Evolutionary conservation across 2,329 filamentous ascomycete species (phyloP).

Genomic region (Hypoxylon sp.): DNA sequence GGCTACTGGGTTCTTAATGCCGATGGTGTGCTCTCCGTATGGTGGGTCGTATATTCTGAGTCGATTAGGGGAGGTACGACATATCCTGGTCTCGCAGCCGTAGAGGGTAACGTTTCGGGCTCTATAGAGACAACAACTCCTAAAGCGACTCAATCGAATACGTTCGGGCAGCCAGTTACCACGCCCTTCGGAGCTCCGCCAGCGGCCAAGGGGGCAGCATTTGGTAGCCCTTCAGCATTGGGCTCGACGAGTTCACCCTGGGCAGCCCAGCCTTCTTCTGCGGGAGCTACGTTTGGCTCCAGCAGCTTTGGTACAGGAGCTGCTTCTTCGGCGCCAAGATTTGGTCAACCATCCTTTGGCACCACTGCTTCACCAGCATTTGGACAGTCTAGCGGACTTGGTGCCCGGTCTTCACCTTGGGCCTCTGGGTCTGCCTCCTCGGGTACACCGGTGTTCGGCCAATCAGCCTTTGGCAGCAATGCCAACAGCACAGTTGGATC

Average conservation of each 20-base stretch:
- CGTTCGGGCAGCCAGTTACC: conserved; percentile 47
- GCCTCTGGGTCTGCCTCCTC: conserved; percentile 57
- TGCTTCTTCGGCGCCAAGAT: conserved; percentile 60
- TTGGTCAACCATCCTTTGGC: conserved; percentile 64
- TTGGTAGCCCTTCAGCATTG: conserved; percentile 64
- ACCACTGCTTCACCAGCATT: conserved; percentile 60
- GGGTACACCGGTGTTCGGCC: conserved; percentile 66
- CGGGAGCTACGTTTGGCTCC: conserved; percentile 61
- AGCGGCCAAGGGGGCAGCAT: conserved; percentile 58
- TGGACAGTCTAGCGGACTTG: conserved; percentile 66
- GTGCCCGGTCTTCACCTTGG: conserved; percentile 69
- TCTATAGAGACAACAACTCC: conserved; percentile 53
- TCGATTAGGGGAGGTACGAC: conserved; percentile 81
- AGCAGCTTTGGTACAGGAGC: conserved; percentile 59
- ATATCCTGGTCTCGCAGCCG: conserved; percentile 77
- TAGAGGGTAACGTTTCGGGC: conserved; percentile 56
- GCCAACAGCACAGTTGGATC: conserved; percentile 40
- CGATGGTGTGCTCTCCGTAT: conserved; percentile 85
- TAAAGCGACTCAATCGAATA: conserved; percentile 53
- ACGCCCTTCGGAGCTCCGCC: conserved; percentile 61
- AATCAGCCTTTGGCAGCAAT: conserved; percentile 63
- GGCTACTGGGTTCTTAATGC: conserved; percentile 89
- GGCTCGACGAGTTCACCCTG: conserved; percentile 69
- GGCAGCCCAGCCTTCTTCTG: conserved; percentile 56
- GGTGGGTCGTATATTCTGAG: conserved; percentile 94